Base-by-base conservation (phyloP, 371 early-diverging fungal genomes). In the Mortierella sp. region DNA sequence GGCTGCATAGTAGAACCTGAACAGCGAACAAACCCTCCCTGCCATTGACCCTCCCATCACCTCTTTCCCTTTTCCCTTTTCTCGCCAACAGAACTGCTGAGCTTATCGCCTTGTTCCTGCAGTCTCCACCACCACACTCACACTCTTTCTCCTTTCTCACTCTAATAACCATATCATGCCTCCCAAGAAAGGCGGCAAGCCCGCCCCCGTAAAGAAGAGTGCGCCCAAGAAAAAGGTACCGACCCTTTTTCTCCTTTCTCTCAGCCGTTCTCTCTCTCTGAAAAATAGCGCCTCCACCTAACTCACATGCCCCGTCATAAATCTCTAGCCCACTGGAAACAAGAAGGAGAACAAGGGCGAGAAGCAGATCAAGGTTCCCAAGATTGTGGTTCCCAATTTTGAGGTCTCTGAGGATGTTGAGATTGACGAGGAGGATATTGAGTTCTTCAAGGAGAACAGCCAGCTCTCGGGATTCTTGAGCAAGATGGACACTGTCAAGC, bases 381-480 rank as follows among this genome's bases (percentile, higher is more conserved):
- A 86, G 74, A 74, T 86, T 26, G 82, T 86, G 11, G 78, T 72
- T 14, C 78, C 82, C 71, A 86, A 86, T 70, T 81, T 78, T 79
- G 86, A 81, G 69, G 86, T 79, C 64, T 72, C 80, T 9, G 82
- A 86, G 46, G 92, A 93, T 59, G 75, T 90, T 37, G 92, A 88
- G 21, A 79, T 94, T 74, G 92, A 93, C 26, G 93, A 92, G n/a
- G 93, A 93, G 21, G 94, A 93, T 86, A 88, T 93, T 37, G 92
- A 91, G 75, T 94, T 93, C 73, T 80, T 90, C 75, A 82, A 83
- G 37, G 89, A 91, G 40, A 84, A 91, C 71, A 75, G 83, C 51
- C 82, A 79, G 3, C 85, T 87, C 34, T 80, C 90, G 21, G 82
- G 85, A 11, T 91, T 91, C 76, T 82, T 92, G 81, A 88, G 74